Evolutionary conservation across 768 basidiomycete species (phyloP).

Genomic region (Termitomyces sp.): DNA sequence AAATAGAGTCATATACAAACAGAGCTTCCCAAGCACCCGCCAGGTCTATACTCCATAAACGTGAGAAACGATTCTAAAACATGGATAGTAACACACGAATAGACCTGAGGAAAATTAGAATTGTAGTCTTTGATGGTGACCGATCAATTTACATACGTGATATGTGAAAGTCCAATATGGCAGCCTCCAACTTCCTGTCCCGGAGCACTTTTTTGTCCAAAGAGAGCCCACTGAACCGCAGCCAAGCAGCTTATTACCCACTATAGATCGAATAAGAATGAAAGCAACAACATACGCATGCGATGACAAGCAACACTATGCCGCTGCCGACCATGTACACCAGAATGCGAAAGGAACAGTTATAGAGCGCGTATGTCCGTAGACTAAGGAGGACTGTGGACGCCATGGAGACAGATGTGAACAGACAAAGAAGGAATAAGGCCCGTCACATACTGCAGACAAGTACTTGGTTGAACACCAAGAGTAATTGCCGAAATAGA

Average conservation of each 20-base stretch:
- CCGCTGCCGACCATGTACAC: constrained; percentile 27
- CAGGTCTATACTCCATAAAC: constrained; percentile 16
- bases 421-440: not conserved
- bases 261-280: not conserved
- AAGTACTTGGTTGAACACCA: constrained; percentile 38
- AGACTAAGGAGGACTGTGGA: constrained; percentile 34
- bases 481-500: constrained; percentile 32
- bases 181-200: constrained; percentile 24
- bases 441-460: constrained; percentile 33
- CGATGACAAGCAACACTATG: constrained; percentile 21
- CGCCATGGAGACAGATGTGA: not conserved
- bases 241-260: not conserved
- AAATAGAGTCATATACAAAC: constrained; percentile 39
- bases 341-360: constrained; percentile 31
- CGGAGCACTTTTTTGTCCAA: constrained; percentile 28
- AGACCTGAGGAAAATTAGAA: constrained; percentile 5
- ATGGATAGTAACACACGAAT: constrained; percentile 7
- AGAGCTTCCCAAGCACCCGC: constrained; percentile 45
- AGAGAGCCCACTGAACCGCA: constrained; percentile 30
- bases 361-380: constrained; percentile 47
- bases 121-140: not conserved
- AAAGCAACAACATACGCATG: constrained; percentile 28
- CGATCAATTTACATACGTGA: constrained; percentile 20
- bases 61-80: not conserved
- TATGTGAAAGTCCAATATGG: constrained; percentile 23